Evolutionary conservation across 345 rosid genomes (phyloP).

Genomic region (Eucalyptus brandiana): DNA sequence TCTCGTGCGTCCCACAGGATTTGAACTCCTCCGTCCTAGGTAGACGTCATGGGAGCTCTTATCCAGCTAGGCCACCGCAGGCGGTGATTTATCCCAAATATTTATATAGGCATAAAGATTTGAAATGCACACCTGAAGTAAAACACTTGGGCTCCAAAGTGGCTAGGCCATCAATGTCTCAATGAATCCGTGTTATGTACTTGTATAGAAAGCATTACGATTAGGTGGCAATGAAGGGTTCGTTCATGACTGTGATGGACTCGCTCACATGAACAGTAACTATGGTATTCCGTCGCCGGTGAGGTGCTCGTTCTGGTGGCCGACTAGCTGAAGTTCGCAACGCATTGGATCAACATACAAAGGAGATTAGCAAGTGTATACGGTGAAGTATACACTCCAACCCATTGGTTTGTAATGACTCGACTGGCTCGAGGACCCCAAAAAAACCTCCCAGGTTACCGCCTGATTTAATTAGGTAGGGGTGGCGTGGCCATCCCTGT

Average conservation of each 20-base stretch:
- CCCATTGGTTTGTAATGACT: too few species aligned
- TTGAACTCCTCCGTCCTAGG: too few species aligned
- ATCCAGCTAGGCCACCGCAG: too few species aligned
- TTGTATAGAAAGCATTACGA: not conserved
- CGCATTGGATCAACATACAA: not conserved
- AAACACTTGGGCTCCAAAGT: not conserved
- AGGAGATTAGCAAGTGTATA: not conserved
- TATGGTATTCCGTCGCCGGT: not conserved
- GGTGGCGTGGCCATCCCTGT: too few species aligned
- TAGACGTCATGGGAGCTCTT: too few species aligned
- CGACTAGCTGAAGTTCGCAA: not conserved
- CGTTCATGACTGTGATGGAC: not conserved
- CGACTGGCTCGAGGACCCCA: too few species aligned
- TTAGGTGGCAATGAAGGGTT: not conserved
- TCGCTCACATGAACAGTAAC: not conserved
- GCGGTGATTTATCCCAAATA: too few species aligned
- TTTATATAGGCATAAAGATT: not conserved
- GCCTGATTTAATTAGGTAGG: too few species aligned
- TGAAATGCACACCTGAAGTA: not conserved
- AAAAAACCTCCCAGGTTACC: too few species aligned
- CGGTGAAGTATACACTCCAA: not conserved
- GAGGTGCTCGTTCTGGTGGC: not conserved
- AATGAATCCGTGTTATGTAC: not conserved
- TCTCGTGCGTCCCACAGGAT: rapidly evolving
- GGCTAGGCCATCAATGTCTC: not conserved